Base-by-base conservation (phyloP, 805 yeast species). In the Candida michaelii region DNA sequence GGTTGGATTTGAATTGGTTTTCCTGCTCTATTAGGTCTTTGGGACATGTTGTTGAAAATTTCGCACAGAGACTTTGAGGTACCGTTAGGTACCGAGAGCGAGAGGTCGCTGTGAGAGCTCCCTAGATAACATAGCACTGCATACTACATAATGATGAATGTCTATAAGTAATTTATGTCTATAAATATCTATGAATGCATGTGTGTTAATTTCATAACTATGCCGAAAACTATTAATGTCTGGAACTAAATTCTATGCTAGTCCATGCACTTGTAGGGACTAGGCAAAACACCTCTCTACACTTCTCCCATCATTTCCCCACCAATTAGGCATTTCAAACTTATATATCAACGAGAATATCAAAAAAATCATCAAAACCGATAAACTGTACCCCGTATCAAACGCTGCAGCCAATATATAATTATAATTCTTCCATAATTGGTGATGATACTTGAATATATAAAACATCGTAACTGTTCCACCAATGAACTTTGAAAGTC, bases 341-440 rank as follows among this genome's bases (percentile, higher is more conserved):
- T 42, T 47, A 10, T 45, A 50, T 1, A 52, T 51, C 19, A 53
- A 44, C 1, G 71, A 55, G 14, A 65, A 60, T 17, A 67, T 41
- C 9, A 68, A 38, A 49, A 75, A 74, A 9, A 75, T 58, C 18
- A 63, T 47, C 17, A 74, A 46, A 31, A 68, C 59, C 2, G 76
- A 60, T 32, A 75, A 50, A 46, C 74, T 74, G 54, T 66, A 73
- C 4, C 79, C 80, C 0, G 79, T 72, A 46, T 74, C 79, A 46
- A 72, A 64, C 0, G 79, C 78, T 2, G 80, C 79, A 1, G 79
- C 79, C 18, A 73, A 49, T 11, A 74, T 65, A 52, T 74, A 75
- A 42, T 75, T 74, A 52, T 64, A 75, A 43, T 54, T 60, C 49
- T 64, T 66, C 70, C 78, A 75, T 17, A 65, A 35, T 2, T 49